Base-by-base conservation (phyloP, 805 yeast species). In the Helenozyma baotianmanensis region DNA sequence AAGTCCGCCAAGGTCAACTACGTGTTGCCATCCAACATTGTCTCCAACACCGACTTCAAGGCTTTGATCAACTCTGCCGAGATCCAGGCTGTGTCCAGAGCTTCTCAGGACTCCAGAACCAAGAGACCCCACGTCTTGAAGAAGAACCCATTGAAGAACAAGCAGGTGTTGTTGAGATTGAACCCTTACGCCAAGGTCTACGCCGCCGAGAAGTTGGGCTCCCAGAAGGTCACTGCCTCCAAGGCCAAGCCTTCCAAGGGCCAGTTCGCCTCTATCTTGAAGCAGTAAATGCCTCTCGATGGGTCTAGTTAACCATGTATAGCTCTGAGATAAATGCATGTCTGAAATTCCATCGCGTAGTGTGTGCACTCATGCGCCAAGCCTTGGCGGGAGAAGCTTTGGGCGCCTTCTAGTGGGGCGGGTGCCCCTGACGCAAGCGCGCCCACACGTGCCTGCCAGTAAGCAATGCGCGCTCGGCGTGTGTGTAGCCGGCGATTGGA, bases 141-240 rank as follows among this genome's bases (percentile, higher is more conserved):
- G 96, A 89, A 47, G 51, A 54, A 53, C 58, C 58, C 96, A 72
- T 82, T 88, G 69, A 90, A 87, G 92, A 92, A 92, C 97, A 89
- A 87, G 82, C 95, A 87, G 77, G 90, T 89, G 62, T 74, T 88
- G 68, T 81, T 88, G 71, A 87, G 97, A 80, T 83, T 92, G 72
- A 92, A 92, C 96, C 99, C 99, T 56, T 92, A 92, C 82, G 97
- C 98, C 60, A 87, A 86, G 83, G 95, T 90, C 58, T 90, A 80
- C 76, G 64, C 95, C 60, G 88, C 83, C 70, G 80, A 87, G 77
- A 86, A 86, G 74, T 74, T 82, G 55, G 96, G 94, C 62, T 80
- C 89, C 54, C 72, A 70, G 64, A 85, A 85, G 80, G 82, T 69
- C 65, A 80, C 72, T 54, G 68, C 71, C 68, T 42, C 77, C 53